These are phyloP conservation scores for Pythium aphanidermatum DNA, from an alignment of 352 stramenopile species.

Conservation along the genomic window DNA sequence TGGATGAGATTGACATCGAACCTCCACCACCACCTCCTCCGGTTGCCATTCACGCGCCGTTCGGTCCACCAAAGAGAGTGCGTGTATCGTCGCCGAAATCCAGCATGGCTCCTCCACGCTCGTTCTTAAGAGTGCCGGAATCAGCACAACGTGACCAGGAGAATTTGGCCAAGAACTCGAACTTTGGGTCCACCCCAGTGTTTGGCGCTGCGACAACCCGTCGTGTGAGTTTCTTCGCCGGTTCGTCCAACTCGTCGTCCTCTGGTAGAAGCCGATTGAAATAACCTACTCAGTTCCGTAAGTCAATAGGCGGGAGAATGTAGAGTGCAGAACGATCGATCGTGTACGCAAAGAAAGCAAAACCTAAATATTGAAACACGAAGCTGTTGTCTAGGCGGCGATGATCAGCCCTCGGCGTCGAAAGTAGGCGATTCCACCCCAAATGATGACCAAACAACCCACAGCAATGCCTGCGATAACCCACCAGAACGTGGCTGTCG, in stretches of 20 bases:
- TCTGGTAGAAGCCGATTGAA: constrained; percentile 17
- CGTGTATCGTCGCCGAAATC: constrained; percentile 8
- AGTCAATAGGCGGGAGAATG: constrained; percentile 19
- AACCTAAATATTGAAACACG: neutral
- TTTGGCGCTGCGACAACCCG: neutral
- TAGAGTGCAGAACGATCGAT: neutral
- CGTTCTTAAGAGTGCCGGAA: neutral
- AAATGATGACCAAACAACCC: constrained; percentile 16
- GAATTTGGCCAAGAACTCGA: neutral
- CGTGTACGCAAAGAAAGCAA: neutral
- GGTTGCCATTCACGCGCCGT: too few relatives aligned
- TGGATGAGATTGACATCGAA: neutral
- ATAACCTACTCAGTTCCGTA: constrained; percentile 20
- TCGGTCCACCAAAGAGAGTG: constrained; percentile 14
- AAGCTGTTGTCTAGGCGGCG: constrained; percentile 1
- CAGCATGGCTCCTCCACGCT: neutral
- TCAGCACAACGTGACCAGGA: neutral
- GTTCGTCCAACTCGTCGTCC: constrained; percentile 3
- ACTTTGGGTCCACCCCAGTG: neutral
- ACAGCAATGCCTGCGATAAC: constrained; percentile 22
- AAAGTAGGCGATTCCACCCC: constrained; percentile 22
- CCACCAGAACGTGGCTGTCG: constrained; percentile 25
- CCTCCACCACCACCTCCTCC: too few relatives aligned
- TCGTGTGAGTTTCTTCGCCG: constrained; percentile 21
- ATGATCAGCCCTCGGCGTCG: constrained; percentile 22